These are phyloP conservation scores for Cyberlindnera misumaiensis DNA, from an alignment of 805 yeast genomes.

Conservation along the genomic window DNA sequence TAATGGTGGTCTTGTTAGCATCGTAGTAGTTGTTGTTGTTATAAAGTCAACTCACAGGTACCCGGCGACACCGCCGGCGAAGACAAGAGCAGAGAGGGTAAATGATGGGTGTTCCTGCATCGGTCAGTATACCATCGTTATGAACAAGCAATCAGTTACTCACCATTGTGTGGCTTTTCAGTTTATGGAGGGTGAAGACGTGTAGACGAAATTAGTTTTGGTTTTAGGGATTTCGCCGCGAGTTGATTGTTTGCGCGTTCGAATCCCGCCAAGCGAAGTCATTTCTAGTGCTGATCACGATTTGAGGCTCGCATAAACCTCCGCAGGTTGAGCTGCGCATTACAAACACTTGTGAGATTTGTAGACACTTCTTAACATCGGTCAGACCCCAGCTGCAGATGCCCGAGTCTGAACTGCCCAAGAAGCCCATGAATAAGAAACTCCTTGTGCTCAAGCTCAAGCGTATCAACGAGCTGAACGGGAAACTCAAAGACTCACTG, in stretches of 20 bases:
- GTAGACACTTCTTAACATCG: too few species aligned
- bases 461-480: conserved; percentile 52
- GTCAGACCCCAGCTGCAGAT: too few species aligned
- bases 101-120: conserved; percentile 68
- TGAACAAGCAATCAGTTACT: neutral
- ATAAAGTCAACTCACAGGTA: conserved; percentile 34
- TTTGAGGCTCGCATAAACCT: too few species aligned
- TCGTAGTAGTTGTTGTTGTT: neutral
- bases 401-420: conserved; percentile 1
- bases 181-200: neutral
- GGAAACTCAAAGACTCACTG: conserved; percentile 43
- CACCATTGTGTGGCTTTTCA: conserved; percentile 2
- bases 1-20: neutral
- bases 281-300: too few species aligned
- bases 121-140: neutral
- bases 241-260: too few species aligned
- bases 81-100: conserved; percentile 61
- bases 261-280: too few species aligned
- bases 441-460: conserved; percentile 51
- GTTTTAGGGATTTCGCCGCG: too few species aligned
- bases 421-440: conserved; percentile 23
- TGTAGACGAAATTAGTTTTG: too few species aligned
- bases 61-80: conserved; percentile 68
- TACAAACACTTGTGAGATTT: too few species aligned
- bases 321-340: too few species aligned